A percentile compares a stretch with the other conserved stretches of the same genome.
Evolutionary conservation across 176 grass and related monocot genomes (phyloP).

Genomic region (Saccharum spontaneum): DNA sequence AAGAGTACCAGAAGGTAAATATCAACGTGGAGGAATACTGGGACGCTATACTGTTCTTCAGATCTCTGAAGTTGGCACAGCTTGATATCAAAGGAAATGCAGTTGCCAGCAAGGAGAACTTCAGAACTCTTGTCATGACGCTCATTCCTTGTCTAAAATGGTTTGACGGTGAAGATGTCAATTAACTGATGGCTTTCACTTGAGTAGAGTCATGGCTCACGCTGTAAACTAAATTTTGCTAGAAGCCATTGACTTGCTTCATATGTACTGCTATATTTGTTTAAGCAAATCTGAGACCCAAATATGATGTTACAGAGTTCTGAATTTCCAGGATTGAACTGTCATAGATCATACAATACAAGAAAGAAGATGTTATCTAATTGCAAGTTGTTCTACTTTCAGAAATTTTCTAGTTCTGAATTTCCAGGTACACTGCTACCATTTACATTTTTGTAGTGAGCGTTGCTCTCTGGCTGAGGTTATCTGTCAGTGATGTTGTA

Average conservation of each 20-base stretch:
- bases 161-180: conserved; percentile 46
- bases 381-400: background rate
- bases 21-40: conserved; percentile 53
- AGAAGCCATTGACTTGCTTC: background rate
- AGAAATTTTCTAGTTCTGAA: background rate
- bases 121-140: conserved; percentile 39
- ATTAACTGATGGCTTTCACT: conserved; percentile 30
- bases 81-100: conserved; percentile 75
- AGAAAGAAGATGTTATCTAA: background rate
- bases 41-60: conserved; percentile 71
- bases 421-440: background rate
- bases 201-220: background rate
- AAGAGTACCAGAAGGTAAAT: conserved; percentile 45
- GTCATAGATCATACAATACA: background rate
- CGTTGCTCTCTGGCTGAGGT: background rate
- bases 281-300: conserved; percentile 1
- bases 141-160: conserved; percentile 64
- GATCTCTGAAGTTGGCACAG: conserved; percentile 49
- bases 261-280: conserved; percentile 15
- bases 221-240: conserved; percentile 8
- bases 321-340: background rate
- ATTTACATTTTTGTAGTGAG: background rate
- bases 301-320: background rate
- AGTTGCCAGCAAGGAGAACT: conserved; percentile 45
- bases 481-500: background rate